Percentiles rank a stretch among this genome's conserved stretches.
Evolutionary conservation across 2,329 filamentous ascomycete species (phyloP).

Genomic region (Botrytis fragariae): DNA sequence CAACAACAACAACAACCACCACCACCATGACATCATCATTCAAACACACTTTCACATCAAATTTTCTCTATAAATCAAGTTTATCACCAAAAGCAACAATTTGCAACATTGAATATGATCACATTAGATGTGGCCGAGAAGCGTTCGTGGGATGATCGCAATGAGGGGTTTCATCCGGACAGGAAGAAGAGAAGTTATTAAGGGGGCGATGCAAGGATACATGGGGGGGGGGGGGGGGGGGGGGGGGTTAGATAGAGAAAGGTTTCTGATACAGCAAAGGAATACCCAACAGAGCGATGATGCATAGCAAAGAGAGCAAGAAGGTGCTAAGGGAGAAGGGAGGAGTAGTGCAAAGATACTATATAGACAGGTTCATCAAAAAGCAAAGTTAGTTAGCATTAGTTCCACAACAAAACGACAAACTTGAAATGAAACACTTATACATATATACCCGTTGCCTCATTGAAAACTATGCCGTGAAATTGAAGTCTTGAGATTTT

Average conservation of each 20-base stretch:
- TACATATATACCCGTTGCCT: not conserved
- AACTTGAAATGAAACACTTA: not conserved
- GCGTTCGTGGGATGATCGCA: not conserved
- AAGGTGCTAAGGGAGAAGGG: not conserved
- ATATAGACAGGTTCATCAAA: not conserved
- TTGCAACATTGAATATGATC: too few relatives aligned
- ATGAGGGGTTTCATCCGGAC: accelerated
- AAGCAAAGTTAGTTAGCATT: not conserved
- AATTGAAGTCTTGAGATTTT: not conserved
- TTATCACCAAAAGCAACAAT: too few relatives aligned
- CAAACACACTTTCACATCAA: too few relatives aligned
- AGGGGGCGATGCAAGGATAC: not conserved
- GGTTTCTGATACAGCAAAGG: not conserved
- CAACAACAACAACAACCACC: too few relatives aligned
- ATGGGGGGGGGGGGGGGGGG: too few relatives aligned
- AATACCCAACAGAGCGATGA: accelerated
- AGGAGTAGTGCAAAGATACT: not conserved
- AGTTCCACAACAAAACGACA: not conserved
- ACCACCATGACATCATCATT: not conserved
- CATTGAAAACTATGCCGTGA: not conserved
- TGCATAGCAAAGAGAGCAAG: not conserved
- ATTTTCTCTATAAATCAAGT: too few relatives aligned
- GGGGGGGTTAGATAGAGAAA: not conserved
- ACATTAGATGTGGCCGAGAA: not conserved
- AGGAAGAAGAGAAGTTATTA: not conserved